These are phyloP conservation scores for Acorus gramineus DNA, from an alignment of 106 monocot species.

Conservation along the genomic window DNA sequence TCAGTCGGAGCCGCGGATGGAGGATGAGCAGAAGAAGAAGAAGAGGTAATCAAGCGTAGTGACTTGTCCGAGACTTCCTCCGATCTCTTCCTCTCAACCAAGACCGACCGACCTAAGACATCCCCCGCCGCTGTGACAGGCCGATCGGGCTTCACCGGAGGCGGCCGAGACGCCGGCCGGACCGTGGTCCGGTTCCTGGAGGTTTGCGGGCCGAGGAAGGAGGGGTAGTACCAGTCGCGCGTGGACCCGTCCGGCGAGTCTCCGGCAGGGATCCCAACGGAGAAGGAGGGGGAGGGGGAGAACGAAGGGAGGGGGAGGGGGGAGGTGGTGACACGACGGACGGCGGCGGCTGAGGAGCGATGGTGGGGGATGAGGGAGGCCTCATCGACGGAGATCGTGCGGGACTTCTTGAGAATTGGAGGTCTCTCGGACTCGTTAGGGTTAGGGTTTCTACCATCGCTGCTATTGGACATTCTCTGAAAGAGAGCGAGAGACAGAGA, in stretches of 20 bases:
- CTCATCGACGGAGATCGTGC: constrained; percentile 15
- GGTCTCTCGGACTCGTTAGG: neutral
- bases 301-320: constrained; percentile 9
- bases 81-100: constrained; percentile 11
- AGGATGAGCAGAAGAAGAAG: constrained; percentile 1
- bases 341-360: neutral
- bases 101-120: neutral
- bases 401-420: constrained; percentile 32
- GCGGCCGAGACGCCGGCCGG: neutral
- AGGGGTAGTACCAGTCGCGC: constrained; percentile 64
- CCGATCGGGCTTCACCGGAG: constrained; percentile 1
- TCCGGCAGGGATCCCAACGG: constrained; percentile 31
- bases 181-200: constrained; percentile 10
- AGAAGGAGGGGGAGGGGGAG: constrained; percentile 7
- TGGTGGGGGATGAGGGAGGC: neutral
- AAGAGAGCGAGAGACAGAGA: too few relatives aligned
- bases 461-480: too few relatives aligned
- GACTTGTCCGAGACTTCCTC: neutral
- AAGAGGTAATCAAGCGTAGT: neutral
- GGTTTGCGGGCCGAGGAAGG: constrained; percentile 41
- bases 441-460: neutral
- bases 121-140: constrained; percentile 1
- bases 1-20: too few relatives aligned
- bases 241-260: constrained; percentile 29
- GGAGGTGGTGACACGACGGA: constrained; percentile 11